Conservation (phyloP, 2,329 filamentous ascomycete genomes). For the Alternaria gaisen region DNA sequence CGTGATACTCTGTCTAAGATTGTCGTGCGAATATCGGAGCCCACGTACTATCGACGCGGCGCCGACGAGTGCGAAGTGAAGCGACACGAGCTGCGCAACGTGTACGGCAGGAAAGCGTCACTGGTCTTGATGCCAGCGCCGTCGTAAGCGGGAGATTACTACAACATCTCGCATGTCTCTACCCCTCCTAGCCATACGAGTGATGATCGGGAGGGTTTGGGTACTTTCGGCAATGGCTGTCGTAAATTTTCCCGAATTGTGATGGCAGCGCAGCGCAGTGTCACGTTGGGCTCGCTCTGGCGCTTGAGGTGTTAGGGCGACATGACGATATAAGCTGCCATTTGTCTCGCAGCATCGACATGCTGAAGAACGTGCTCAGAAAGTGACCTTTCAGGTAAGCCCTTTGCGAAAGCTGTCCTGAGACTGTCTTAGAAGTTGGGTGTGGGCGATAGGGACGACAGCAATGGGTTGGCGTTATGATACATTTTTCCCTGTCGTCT, state of each 20-base stretch:
- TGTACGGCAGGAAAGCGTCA: constrained; percentile 5
- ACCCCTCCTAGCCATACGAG: constrained; percentile 18
- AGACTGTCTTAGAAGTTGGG: not conserved
- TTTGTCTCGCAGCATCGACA: not conserved
- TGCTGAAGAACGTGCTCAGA: not conserved
- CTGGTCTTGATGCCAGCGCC: constrained; percentile 4
- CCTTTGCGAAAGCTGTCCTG: not conserved
- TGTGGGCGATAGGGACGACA: not conserved
- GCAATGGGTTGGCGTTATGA: not conserved
- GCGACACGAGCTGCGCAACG: not conserved
- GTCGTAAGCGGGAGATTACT: constrained; percentile 5
- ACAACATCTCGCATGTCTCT: constrained; percentile 1
- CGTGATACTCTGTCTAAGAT: not conserved
- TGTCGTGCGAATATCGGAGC: not conserved
- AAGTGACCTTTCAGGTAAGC: not conserved
- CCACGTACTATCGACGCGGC: not conserved
- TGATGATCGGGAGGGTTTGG: constrained; percentile 15
- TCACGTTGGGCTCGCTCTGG: constrained; percentile 6
- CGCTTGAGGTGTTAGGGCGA: not conserved
- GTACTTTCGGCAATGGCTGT: constrained; percentile 24
- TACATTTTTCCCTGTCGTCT: not conserved
- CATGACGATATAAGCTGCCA: constrained; percentile 5
- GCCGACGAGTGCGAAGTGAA: not conserved
- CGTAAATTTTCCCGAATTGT: constrained; percentile 9
- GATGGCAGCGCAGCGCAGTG: constrained; percentile 8